phyloP scores from a whole-genome alignment of 2,329 filamentous ascomycete species.

The Colletotrichum orbiculare region DNA sequence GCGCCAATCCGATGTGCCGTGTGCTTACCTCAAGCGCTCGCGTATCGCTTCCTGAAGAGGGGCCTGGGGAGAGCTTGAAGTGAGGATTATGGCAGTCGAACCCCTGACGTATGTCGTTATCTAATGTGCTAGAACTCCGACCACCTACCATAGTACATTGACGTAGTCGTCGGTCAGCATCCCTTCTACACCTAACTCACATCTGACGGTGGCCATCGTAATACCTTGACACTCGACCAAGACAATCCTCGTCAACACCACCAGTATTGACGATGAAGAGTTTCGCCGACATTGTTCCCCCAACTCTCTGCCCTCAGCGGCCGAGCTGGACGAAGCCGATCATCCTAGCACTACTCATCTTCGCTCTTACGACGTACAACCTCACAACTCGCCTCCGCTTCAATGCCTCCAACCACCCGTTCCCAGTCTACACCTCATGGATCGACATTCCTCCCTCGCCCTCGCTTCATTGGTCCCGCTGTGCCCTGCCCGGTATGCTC shows the following conservation, averaged over 20 bases:
- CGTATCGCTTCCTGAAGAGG: neutral
- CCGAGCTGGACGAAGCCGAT: slow-evolving; percentile 21
- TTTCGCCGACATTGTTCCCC: slow-evolving; percentile 20
- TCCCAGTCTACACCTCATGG: slow-evolving; percentile 34
- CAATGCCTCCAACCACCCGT: neutral
- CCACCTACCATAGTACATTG: too few species aligned
- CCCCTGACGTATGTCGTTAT: too few species aligned
- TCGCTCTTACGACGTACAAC: slow-evolving; percentile 24
- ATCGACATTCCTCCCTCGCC: slow-evolving; percentile 55
- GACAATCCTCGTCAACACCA: neutral
- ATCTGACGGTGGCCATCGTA: too few species aligned
- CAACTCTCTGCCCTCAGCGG: neutral
- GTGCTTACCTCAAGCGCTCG: slow-evolving; percentile 16
- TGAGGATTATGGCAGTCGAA: too few species aligned
- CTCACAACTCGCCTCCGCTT: slow-evolving; percentile 16
- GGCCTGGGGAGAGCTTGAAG: too few species aligned
- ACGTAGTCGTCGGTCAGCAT: too few species aligned
- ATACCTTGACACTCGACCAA: slow-evolving; percentile 5
- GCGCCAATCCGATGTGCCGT: slow-evolving; percentile 11
- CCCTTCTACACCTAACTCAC: too few species aligned
- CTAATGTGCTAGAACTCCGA: too few species aligned
- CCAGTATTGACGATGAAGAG: slow-evolving; percentile 29
- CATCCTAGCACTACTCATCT: slow-evolving; percentile 18
- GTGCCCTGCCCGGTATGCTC: slow-evolving; percentile 45
- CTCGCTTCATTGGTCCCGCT: slow-evolving; percentile 57